Evolutionary conservation across 495 filamentous ascomycete species (phyloP).

Genomic region (Xylaria acuta): DNA sequence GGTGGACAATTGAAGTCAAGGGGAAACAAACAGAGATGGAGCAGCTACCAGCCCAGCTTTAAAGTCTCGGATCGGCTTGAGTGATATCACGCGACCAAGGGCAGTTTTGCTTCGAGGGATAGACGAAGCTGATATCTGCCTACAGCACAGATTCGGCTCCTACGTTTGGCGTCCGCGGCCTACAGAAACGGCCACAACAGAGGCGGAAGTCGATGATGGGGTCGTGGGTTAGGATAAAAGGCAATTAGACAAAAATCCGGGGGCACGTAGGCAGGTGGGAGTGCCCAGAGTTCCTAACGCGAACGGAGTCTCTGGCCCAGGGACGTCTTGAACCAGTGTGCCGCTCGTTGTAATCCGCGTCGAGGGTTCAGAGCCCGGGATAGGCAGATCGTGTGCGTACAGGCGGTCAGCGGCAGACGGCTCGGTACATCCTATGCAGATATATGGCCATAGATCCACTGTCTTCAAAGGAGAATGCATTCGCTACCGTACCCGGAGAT

Average conservation of each 20-base stretch:
- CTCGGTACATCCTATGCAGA: neutral
- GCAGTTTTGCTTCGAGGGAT: neutral
- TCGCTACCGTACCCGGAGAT: conserved; percentile 13
- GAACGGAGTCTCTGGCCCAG: neutral
- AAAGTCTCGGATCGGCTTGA: neutral
- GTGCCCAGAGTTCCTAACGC: conserved; percentile 1
- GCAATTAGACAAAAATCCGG: conserved; percentile 1
- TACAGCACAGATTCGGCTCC: neutral
- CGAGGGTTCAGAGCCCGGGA: neutral
- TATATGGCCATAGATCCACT: conserved; percentile 16
- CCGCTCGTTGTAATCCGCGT: conserved; percentile 9
- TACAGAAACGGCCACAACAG: neutral
- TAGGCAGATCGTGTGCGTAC: neutral
- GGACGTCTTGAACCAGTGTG: conserved; percentile 2
- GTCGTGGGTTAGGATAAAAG: neutral
- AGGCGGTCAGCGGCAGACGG: conserved; percentile 22
- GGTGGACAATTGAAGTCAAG: neutral
- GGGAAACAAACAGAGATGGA: conserved; percentile 1
- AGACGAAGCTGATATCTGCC: neutral
- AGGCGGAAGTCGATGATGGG: neutral
- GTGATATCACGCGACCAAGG: neutral
- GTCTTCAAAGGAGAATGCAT: neutral
- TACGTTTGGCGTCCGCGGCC: neutral
- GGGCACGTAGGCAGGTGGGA: conserved; percentile 7
- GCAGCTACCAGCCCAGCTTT: conserved; percentile 5